These are phyloP conservation scores for Xylaria sp. DNA, from an alignment of 2,329 filamentous ascomycete species.

Conservation along the genomic window DNA sequence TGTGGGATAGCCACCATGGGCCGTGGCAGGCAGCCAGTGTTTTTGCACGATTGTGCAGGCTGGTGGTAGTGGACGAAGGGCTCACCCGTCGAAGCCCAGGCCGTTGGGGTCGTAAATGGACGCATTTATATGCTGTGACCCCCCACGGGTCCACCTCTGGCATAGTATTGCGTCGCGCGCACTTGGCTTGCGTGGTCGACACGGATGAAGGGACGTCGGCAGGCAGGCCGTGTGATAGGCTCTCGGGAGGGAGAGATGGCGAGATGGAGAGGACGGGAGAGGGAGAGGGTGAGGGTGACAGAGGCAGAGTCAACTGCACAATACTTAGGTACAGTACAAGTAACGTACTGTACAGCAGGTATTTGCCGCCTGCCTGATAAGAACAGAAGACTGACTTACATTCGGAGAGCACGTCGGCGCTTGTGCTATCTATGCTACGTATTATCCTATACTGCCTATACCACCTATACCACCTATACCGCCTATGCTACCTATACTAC, in stretches of 20 bases:
- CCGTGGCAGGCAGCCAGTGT: conserved; percentile 1
- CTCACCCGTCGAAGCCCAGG: conserved; percentile 12
- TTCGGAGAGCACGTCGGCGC: background rate
- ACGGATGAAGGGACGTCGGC: conserved; percentile 20
- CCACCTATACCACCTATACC: too few relatives aligned
- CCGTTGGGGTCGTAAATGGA: conserved; percentile 30
- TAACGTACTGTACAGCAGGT: too few relatives aligned
- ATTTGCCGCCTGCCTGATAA: background rate
- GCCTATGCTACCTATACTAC: too few relatives aligned
- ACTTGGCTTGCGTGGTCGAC: conserved; percentile 24
- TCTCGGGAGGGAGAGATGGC: background rate
- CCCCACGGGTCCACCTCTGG: conserved; percentile 39
- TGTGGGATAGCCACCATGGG: conserved; percentile 11
- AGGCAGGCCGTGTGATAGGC: background rate
- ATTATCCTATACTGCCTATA: background rate
- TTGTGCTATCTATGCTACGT: background rate
- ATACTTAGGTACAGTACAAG: too few relatives aligned
- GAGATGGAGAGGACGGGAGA: background rate
- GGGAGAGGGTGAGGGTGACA: too few relatives aligned
- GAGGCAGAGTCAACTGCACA: too few relatives aligned
- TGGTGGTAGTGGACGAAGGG: conserved; percentile 17
- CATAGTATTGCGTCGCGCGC: conserved; percentile 23
- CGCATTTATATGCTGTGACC: conserved; percentile 36
- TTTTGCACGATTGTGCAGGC: background rate
- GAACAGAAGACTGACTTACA: background rate